Percentiles rank a stretch among this genome's conserved stretches.
Conservation (phyloP, 2,329 filamentous ascomycete genomes). For the Pestalotiopsis sp. region DNA sequence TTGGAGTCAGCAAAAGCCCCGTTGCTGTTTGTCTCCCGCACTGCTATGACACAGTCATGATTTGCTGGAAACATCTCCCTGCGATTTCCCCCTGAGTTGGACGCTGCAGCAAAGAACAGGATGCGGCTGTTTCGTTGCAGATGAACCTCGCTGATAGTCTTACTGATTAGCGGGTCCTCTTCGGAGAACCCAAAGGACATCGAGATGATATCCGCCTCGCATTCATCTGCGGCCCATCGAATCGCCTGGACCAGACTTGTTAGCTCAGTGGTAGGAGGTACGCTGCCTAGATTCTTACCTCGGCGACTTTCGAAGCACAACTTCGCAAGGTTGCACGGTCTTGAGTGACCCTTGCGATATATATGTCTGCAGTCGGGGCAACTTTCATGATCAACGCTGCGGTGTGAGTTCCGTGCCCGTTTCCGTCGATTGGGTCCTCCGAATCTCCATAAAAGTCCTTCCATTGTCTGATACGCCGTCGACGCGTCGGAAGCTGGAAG, state of each 20-base stretch:
- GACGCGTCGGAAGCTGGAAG: background rate
- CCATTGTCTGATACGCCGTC: background rate
- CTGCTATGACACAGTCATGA: background rate
- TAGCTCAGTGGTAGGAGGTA: background rate
- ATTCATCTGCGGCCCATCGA: background rate
- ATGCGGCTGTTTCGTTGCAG: background rate
- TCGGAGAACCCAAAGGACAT: background rate
- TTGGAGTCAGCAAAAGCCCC: background rate
- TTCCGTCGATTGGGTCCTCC: background rate
- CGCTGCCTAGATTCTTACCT: background rate
- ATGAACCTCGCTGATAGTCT: background rate
- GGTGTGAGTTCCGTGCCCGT: background rate
- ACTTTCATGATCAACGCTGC: background rate
- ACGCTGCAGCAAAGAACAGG: background rate
- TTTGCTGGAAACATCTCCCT: background rate
- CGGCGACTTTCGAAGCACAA: background rate
- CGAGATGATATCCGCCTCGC: background rate
- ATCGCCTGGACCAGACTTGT: background rate
- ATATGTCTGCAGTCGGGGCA: background rate
- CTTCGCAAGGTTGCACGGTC: background rate
- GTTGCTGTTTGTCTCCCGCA: background rate
- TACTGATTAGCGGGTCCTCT: background rate
- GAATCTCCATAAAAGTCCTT: background rate
- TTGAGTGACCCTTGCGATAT: background rate
- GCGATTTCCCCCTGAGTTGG: background rate